Conservation (phyloP, 306 rosid species). For the Acacia crassicarpa region DNA sequence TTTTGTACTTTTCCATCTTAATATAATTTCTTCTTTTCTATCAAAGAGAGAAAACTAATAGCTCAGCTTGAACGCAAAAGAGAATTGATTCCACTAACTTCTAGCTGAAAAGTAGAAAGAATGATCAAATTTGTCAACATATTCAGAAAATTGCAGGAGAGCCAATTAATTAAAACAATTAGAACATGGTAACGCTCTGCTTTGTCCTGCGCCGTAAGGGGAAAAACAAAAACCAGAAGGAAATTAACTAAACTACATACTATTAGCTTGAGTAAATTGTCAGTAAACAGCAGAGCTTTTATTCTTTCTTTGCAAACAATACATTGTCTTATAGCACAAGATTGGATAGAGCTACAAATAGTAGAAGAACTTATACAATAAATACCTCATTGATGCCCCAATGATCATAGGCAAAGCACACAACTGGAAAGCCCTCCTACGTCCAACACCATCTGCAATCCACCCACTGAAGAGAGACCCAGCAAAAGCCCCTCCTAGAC, state of each 20-base stretch:
- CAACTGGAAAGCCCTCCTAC: constrained; percentile 81
- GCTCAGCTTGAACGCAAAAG: neutral
- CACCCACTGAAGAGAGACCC: constrained; percentile 83
- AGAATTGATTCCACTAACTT: neutral
- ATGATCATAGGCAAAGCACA: constrained; percentile 88
- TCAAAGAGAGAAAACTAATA: neutral
- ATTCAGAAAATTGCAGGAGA: neutral
- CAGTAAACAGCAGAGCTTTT: constrained; percentile 1
- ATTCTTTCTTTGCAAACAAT: constrained; percentile 13
- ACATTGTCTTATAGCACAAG: constrained; percentile 1
- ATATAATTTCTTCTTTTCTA: neutral
- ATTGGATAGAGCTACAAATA: constrained; percentile 26
- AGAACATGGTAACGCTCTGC: neutral
- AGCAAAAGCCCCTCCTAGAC: constrained; percentile 82
- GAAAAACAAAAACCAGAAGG: neutral
- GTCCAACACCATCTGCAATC: constrained; percentile 82
- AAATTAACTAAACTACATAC: neutral
- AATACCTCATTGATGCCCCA: constrained; percentile 78
- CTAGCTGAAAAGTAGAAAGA: neutral
- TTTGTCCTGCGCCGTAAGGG: neutral
- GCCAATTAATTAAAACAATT: neutral
- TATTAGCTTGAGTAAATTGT: neutral
- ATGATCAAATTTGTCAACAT: neutral
- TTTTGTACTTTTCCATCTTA: neutral
- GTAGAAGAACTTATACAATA: constrained; percentile 12